Percentiles rank a stretch among this genome's conserved stretches.
Conservation (phyloP, 2,329 filamentous ascomycete species). For the Tympanopsis confertula region DNA sequence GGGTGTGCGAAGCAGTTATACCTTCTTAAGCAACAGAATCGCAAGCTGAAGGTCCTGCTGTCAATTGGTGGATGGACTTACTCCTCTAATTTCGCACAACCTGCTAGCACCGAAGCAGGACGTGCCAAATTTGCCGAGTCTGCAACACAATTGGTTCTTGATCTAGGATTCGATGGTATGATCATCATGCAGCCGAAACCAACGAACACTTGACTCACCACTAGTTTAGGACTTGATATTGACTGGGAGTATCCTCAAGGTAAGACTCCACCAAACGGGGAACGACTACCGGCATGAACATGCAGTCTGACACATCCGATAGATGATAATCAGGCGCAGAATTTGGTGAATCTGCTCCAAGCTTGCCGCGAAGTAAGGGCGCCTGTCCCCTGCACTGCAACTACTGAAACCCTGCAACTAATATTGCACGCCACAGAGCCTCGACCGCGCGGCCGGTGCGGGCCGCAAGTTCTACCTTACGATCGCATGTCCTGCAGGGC, state of each 20-base stretch:
- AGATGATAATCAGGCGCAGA: conserved; percentile 19
- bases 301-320: neutral
- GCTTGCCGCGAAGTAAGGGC: conserved; percentile 22
- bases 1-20: conserved; percentile 70
- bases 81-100: conserved; percentile 54
- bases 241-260: conserved; percentile 42
- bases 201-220: neutral
- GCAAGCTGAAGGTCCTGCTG: conserved; percentile 67
- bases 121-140: conserved; percentile 55
- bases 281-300: too few species aligned
- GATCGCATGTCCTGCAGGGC: conserved; percentile 4
- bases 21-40: conserved; percentile 63
- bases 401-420: too few species aligned
- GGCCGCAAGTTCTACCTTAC: neutral
- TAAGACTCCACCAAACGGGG: neutral
- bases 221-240: conserved; percentile 22
- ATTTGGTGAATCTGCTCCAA: conserved; percentile 28
- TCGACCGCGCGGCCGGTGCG: neutral
- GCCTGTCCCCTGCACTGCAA: neutral
- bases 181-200: neutral
- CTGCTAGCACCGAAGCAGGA: conserved; percentile 48
- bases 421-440: neutral
- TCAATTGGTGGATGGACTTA: conserved; percentile 76
- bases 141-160: conserved; percentile 57
- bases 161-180: conserved; percentile 46